Evolutionary conservation across 106 monocot species (phyloP).

Genomic region (Apostasia shenzhenica): DNA sequence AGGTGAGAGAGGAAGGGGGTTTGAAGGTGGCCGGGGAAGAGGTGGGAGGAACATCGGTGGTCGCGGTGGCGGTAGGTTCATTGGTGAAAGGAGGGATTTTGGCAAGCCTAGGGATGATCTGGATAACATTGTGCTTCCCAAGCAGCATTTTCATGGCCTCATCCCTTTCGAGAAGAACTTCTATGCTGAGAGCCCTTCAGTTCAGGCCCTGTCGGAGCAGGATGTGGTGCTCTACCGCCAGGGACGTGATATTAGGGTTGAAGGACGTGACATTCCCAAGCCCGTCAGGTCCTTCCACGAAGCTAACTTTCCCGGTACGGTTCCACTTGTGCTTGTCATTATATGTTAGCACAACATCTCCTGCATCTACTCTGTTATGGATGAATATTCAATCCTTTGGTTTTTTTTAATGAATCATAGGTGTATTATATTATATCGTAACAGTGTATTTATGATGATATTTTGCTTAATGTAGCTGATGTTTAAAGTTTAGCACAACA

Average conservation of each 20-base stretch:
- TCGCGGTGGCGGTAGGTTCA: conserved; percentile 7
- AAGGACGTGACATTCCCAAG: conserved; percentile 82
- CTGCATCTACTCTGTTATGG: too few relatives aligned
- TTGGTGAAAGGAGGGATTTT: conserved; percentile 4
- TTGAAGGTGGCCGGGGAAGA: conserved; percentile 15
- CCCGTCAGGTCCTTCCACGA: conserved; percentile 71
- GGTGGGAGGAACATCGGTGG: conserved; percentile 13
- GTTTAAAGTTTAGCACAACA: too few relatives aligned
- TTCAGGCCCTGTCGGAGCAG: conserved; percentile 74
- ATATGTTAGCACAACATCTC: too few relatives aligned
- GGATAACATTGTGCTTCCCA: conserved; percentile 52
- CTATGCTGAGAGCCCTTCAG: conserved; percentile 58
- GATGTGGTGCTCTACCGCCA: conserved; percentile 54
- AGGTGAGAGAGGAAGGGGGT: conserved; percentile 13
- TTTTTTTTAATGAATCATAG: too few relatives aligned
- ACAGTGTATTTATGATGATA: too few relatives aligned
- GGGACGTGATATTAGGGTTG: conserved; percentile 63
- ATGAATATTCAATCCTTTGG: too few relatives aligned
- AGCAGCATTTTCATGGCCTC: conserved; percentile 68
- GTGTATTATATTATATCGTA: too few relatives aligned
- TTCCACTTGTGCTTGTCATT: too few relatives aligned
- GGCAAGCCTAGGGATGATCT: conserved; percentile 48
- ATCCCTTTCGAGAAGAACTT: conserved; percentile 88
- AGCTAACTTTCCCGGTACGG: conserved; percentile 81
- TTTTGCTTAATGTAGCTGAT: too few relatives aligned